Evolutionary conservation across 768 basidiomycete genomes (phyloP).

Genomic region (Punctularia strigosozonata): DNA sequence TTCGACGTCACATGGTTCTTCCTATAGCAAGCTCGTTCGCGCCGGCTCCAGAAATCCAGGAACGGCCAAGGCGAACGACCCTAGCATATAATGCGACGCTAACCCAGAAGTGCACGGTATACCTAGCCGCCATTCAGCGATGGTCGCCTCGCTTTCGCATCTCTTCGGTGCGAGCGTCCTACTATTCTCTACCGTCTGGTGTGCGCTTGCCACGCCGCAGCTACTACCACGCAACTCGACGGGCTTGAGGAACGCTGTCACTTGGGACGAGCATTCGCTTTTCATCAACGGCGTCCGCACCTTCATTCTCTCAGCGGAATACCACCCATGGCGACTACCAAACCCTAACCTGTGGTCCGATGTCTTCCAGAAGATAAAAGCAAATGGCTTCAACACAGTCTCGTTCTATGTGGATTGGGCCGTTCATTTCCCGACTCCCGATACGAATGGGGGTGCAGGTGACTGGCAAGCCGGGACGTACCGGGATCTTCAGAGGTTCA

Average conservation of each 20-base stretch:
- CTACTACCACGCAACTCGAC: constrained; percentile 20
- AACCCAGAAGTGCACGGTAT: no score
- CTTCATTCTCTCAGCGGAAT: constrained; percentile 50
- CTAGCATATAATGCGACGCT: no score
- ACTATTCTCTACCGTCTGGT: no score
- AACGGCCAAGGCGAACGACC: no score
- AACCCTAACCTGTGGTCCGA: constrained; percentile 39
- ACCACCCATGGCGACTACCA: constrained; percentile 49
- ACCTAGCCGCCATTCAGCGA: no score
- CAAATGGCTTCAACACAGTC: constrained; percentile 50
- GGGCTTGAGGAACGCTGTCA: constrained; percentile 34
- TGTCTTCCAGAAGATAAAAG: constrained; percentile 50
- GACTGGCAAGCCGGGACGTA: constrained; percentile 42
- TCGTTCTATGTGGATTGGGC: constrained; percentile 55
- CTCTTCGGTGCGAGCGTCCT: no score
- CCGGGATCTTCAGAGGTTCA: constrained; percentile 38
- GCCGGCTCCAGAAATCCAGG: no score
- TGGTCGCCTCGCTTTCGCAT: no score
- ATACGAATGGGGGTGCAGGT: constrained; percentile 28
- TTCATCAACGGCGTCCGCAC: constrained; percentile 44
- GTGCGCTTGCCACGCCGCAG: not conserved
- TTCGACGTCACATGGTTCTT: no score
- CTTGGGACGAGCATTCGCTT: constrained; percentile 51
- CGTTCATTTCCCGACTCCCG: constrained; percentile 35
- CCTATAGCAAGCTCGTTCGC: no score